These are phyloP conservation scores for Aureobasidium sp. DNA, from an alignment of 2,329 filamentous ascomycete genomes.

Conservation along the genomic window DNA sequence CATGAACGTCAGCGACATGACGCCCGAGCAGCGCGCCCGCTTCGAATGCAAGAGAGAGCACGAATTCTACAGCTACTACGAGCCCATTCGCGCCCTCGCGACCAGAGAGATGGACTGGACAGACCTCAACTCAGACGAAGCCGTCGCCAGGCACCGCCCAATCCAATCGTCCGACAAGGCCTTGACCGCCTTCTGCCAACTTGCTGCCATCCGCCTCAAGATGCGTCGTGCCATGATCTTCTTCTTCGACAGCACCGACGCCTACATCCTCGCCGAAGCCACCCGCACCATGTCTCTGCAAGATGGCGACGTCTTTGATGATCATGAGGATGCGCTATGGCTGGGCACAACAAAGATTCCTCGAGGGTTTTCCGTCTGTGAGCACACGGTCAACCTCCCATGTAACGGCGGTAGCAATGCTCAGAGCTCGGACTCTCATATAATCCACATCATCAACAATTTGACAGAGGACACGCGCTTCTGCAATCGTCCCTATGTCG, in stretches of 20 bases:
- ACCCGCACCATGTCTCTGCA: conserved; percentile 33
- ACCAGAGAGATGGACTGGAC: conserved; percentile 9
- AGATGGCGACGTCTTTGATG: conserved; percentile 27
- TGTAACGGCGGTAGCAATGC: conserved; percentile 12
- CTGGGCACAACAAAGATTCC: conserved; percentile 26
- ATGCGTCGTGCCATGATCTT: conserved; percentile 30
- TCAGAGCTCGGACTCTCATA: conserved; percentile 15
- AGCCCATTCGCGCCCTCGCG: conserved; percentile 16
- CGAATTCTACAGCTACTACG: conserved; percentile 18
- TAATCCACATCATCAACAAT: conserved; percentile 17
- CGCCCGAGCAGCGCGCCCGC: background rate
- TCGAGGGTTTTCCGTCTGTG: conserved; percentile 27
- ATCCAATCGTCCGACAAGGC: conserved; percentile 22
- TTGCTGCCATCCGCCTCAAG: conserved; percentile 29
- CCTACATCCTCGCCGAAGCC: conserved; percentile 44
- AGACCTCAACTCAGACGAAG: conserved; percentile 13
- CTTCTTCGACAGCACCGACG: conserved; percentile 39
- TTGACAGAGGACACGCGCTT: conserved; percentile 26
- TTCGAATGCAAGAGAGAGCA: conserved; percentile 14
- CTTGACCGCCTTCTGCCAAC: conserved; percentile 27
- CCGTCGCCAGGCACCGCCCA: background rate
- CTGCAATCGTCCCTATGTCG: conserved; percentile 22
- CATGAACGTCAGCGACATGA: conserved; percentile 3
- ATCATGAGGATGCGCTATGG: conserved; percentile 26
- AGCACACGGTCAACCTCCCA: conserved; percentile 21